Conservation (phyloP, 2,329 filamentous ascomycete species). For the Xylaria sp. region DNA sequence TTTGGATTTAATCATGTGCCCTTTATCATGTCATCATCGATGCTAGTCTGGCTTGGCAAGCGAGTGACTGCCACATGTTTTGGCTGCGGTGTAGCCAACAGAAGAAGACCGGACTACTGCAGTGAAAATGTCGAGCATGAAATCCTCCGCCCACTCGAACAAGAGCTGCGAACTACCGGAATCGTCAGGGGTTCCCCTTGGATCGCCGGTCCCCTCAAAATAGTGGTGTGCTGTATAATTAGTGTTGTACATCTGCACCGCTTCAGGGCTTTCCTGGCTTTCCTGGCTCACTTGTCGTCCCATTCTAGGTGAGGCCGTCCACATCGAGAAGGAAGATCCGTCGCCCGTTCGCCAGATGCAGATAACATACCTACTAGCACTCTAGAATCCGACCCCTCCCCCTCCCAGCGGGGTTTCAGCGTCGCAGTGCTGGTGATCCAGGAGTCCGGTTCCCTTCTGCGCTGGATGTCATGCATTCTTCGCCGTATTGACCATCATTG, state of each 20-base stretch:
- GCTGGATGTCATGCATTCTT: slow-evolving; percentile 1
- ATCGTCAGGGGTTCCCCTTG: slow-evolving; percentile 3
- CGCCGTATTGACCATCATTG: background rate
- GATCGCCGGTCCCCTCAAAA: slow-evolving; percentile 8
- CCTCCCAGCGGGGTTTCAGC: slow-evolving; percentile 8
- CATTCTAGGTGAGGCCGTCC: slow-evolving; percentile 16
- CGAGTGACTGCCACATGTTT: background rate
- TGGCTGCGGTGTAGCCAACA: slow-evolving; percentile 7
- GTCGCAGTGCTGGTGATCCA: slow-evolving; percentile 4
- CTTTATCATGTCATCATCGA: slow-evolving; percentile 5
- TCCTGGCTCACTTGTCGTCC: slow-evolving; percentile 4
- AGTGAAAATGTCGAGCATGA: slow-evolving; percentile 26
- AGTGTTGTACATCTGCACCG: slow-evolving; percentile 8
- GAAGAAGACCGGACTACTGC: slow-evolving; percentile 17
- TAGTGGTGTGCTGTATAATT: background rate
- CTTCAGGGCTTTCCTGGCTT: slow-evolving; percentile 10
- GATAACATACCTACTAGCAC: slow-evolving; percentile 9
- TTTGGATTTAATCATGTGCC: background rate
- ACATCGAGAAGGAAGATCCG: slow-evolving; percentile 25
- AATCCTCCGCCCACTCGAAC: slow-evolving; percentile 16
- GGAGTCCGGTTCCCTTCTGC: background rate
- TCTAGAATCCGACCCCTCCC: background rate
- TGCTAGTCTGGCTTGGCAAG: slow-evolving; percentile 26
- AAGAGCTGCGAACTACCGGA: slow-evolving; percentile 17
- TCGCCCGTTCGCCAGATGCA: slow-evolving; percentile 19